Evolutionary conservation across 768 basidiomycete genomes (phyloP).

Genomic region (Mycena olivaceomarginata): DNA sequence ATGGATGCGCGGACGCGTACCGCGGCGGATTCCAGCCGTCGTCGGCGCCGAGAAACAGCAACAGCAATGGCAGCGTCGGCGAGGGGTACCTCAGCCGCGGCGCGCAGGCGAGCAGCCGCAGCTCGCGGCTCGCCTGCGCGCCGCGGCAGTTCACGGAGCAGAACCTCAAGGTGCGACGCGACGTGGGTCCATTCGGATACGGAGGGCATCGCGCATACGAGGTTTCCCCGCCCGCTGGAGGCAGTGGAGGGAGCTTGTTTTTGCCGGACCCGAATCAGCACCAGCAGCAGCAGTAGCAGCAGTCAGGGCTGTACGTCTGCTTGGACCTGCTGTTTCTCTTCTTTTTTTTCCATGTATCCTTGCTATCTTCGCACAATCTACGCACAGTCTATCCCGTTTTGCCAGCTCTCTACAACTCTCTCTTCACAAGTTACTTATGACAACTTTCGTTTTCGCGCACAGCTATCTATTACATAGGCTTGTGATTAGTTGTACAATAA

Average conservation of each 20-base stretch:
- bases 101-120: no score
- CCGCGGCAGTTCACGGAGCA: slow-evolving; percentile 56
- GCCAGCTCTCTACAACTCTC: no score
- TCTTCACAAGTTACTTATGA: no score
- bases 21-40: no score
- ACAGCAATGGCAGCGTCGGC: no score
- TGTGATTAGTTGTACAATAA: no score
- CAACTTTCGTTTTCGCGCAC: no score
- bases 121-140: no score
- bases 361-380: neutral
- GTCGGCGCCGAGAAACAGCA: no score
- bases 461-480: no score
- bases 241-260: no score
- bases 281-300: slow-evolving; percentile 46
- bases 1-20: slow-evolving; percentile 23
- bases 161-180: slow-evolving; percentile 39
- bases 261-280: slow-evolving; percentile 71
- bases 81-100: no score
- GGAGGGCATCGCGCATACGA: slow-evolving; percentile 34
- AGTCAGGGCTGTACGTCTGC: neutral
- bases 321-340: neutral
- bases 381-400: slow-evolving; percentile 2
- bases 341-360: neutral
- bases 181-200: slow-evolving; percentile 37
- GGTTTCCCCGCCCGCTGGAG: slow-evolving; percentile 35